Evolutionary conservation across 306 rosid genomes (phyloP), one percentile per base, ranked within the genome.

Genomic region (Pyrus communis): DNA sequence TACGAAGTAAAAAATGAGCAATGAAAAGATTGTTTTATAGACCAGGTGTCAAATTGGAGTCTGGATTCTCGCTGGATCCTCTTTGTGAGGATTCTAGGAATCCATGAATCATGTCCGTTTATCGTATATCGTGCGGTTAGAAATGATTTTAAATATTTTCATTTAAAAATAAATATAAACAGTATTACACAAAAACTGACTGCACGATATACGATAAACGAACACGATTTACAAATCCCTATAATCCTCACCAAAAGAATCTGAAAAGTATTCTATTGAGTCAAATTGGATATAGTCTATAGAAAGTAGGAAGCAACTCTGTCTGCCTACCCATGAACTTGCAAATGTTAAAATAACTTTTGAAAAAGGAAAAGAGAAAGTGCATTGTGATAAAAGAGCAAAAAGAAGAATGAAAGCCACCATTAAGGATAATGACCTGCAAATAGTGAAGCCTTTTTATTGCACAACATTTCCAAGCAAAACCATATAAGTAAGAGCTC

Each of bases 401-500:
- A 63, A 22, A 33, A 75, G 25, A 14, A 31, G 58, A n/a, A 52
- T 22, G 57, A 70, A 70, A 70, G 71, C 63, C 55, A 62, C 27
- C 45, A 70, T 14, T 9, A 6, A 42, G 70, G 71, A 62, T 73
- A n/a, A 54, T 73, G 73, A 27, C 74, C 31, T 54, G 82, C 46
- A 55, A 72, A 73, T 25, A 78, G 77, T 70, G 17, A 69, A 25
- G 25, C 28, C 51, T 51, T 65, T 28, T 35, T 25, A 55, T 33
- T 30, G 33, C 30, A 27, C 28, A 38, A 59, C 33, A 58, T 30
- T 45, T 21, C 46, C 51, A 66, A 51, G 77, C 85, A 74, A 78
- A 82, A 74, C 77, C 82, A 82, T 82, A 10, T 54, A 80, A 80
- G 77, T 77, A 74, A 58, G 81, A 81, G 83, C 85, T 77, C 73